Base-by-base conservation (phyloP, 768 basidiomycete species). In the Lactifluus rugatus region DNA sequence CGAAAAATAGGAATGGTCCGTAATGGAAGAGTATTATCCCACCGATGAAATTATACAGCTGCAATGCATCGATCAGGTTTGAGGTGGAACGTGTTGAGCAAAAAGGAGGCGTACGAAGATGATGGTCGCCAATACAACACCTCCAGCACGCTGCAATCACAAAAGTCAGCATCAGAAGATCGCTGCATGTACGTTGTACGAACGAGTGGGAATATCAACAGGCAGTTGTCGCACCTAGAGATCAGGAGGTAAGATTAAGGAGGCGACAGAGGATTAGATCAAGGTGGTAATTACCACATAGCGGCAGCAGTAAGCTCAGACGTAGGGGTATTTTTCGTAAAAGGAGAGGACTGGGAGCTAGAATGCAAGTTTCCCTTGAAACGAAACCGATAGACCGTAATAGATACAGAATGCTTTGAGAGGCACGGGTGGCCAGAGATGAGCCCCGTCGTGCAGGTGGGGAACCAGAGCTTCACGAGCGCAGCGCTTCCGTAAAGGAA, bases 151-250 rank as follows among this genome's bases (percentile, higher is more conserved):
- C 84, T 87, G 67, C 54, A 53, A 62, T 46, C 63, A 62, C 55
- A 58, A 59, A 66, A 19, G 17, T 58, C 6, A 36, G 36, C 55
- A 56, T 57, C 41, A 52, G 46, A 36, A 45, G 44, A 46, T 53
- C 63, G 48, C 25, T 42, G 19, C 41, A 5, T 60, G 52, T 19
- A 51, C 47, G 26, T 42, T 17, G 58, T 47, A 65, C 83, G 68
- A 66, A 85, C 87, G 71, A 88, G 76, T 67, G 85, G 85, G 58
- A 89, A 74, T 59, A 87, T 73, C 57, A 88, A 79, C 57, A 86
- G 74, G 72, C 85, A 89, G 71, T 87, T 87, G 74, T 87, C 85
- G 75, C 85, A 89, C 85, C 85, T 87, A 60, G 39, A 23, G 47
- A 60, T 44, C 7, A 23, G 31, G 23, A 34, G 48, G 47, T 39